Conservation (phyloP, 768 basidiomycete genomes). For the Hygrocybe coccinea region DNA sequence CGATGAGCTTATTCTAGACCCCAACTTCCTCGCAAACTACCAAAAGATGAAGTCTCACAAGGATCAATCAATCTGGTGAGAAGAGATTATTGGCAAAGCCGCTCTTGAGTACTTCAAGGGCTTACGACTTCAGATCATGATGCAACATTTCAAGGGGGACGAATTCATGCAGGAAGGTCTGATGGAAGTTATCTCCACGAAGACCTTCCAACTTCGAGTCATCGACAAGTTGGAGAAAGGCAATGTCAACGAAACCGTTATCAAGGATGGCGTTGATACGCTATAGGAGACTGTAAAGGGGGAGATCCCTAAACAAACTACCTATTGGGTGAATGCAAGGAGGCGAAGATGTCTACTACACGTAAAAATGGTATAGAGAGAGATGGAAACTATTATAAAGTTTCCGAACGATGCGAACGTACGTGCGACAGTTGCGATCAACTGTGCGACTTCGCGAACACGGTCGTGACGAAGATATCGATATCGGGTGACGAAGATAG, state of each 20-base stretch:
- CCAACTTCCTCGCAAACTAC: slow-evolving; percentile 36
- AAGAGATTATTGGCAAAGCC: slow-evolving; percentile 17
- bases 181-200: slow-evolving; percentile 30
- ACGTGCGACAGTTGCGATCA: too few species aligned
- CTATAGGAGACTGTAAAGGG: too few species aligned
- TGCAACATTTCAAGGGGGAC: slow-evolving; percentile 34
- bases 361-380: too few species aligned
- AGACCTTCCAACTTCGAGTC: slow-evolving; percentile 36
- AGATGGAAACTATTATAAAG: too few species aligned
- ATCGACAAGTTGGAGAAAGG: slow-evolving; percentile 28
- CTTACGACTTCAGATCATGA: slow-evolving; percentile 27
- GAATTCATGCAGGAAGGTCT: slow-evolving; percentile 41
- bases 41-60: slow-evolving; percentile 24
- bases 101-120: slow-evolving; percentile 22
- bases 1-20: slow-evolving; percentile 36
- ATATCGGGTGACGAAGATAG: too few species aligned
- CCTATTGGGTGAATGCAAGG: too few species aligned
- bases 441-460: too few species aligned
- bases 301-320: too few species aligned
- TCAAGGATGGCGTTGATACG: slow-evolving; percentile 36
- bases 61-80: slow-evolving; percentile 18
- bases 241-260: slow-evolving; percentile 26
- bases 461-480: too few species aligned
- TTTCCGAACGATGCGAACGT: too few species aligned
- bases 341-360: too few species aligned